Percentiles rank a stretch among this genome's conserved stretches.
These are phyloP conservation scores for Cladorrhinum sp. DNA, from an alignment of 2,329 filamentous ascomycete genomes.

Conservation along the genomic window DNA sequence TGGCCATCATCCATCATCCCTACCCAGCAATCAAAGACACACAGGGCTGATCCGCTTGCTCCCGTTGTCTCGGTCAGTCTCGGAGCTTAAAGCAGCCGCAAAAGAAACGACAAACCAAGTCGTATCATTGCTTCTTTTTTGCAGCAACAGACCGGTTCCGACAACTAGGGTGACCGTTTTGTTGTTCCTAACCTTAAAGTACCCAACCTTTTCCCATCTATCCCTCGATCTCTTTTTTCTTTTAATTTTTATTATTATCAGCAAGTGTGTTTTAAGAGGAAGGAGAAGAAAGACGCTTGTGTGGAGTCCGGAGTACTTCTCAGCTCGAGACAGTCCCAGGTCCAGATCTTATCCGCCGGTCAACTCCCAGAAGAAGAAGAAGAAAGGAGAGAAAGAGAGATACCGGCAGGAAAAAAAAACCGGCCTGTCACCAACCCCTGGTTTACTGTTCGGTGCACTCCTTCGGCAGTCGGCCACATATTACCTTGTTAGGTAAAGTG, in stretches of 20 bases:
- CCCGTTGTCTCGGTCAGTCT: slow-evolving; percentile 20
- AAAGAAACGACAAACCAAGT: slow-evolving; percentile 20
- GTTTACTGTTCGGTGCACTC: neutral
- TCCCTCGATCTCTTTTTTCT: neutral
- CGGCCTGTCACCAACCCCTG: slow-evolving; percentile 11
- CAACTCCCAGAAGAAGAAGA: slow-evolving; percentile 1
- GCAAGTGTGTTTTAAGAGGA: neutral
- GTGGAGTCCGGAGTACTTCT: neutral
- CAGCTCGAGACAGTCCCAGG: neutral
- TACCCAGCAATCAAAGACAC: neutral
- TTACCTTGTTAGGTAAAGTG: slow-evolving; percentile 19
- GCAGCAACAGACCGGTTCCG: neutral
- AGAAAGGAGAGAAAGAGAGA: neutral
- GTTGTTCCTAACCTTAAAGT: slow-evolving; percentile 10
- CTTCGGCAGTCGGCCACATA: slow-evolving; percentile 23
- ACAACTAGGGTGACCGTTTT: slow-evolving; percentile 3
- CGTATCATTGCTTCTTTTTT: slow-evolving; percentile 4
- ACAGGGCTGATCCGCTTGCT: slow-evolving; percentile 9
- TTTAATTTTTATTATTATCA: neutral
- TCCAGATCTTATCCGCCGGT: neutral
- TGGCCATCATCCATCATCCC: neutral
- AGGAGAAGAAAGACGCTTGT: neutral
- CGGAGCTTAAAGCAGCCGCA: slow-evolving; percentile 11
- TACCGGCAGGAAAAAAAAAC: slow-evolving; percentile 1
- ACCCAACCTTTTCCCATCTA: neutral